These are phyloP conservation scores for Cladophialophora immunda DNA, from an alignment of 2,329 filamentous ascomycete genomes.

Conservation along the genomic window DNA sequence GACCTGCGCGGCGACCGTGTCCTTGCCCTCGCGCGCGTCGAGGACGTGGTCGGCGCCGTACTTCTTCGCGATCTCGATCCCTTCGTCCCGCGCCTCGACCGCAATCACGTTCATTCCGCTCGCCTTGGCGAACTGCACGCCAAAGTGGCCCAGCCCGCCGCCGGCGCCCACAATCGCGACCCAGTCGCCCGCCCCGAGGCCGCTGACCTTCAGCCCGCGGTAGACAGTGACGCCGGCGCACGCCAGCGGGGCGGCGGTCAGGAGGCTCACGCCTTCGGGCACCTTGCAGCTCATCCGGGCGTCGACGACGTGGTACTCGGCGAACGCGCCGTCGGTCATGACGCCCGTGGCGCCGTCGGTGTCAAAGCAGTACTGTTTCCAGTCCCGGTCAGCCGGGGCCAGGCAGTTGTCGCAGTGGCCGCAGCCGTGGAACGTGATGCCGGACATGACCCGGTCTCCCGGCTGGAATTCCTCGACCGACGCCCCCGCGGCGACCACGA, in stretches of 20 bases:
- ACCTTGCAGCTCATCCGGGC: slow-evolving; percentile 55
- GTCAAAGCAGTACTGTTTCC: slow-evolving; percentile 62
- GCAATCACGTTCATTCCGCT: slow-evolving; percentile 62
- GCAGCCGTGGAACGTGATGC: slow-evolving; percentile 62
- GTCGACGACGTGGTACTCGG: slow-evolving; percentile 64
- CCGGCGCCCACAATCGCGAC: slow-evolving; percentile 59
- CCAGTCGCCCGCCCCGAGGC: slow-evolving; percentile 46
- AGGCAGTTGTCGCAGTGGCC: slow-evolving; percentile 61
- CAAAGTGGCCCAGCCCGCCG: slow-evolving; percentile 61
- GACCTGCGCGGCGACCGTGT: slow-evolving; percentile 58
- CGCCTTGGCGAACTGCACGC: slow-evolving; percentile 38
- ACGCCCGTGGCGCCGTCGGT: slow-evolving; percentile 60
- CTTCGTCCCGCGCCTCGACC: slow-evolving; percentile 64
- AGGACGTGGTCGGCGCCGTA: slow-evolving; percentile 62
- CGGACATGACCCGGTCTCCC: slow-evolving; percentile 65
- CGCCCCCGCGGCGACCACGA: slow-evolving; percentile 58
- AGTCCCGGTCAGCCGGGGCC: slow-evolving; percentile 36
- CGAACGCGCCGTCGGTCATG: slow-evolving; percentile 62
- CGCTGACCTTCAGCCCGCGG: slow-evolving; percentile 54
- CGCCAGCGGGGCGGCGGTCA: slow-evolving; percentile 64
- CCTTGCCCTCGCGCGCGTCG: slow-evolving; percentile 58
- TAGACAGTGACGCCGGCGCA: slow-evolving; percentile 65
- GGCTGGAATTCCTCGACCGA: slow-evolving; percentile 51
- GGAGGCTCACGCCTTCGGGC: slow-evolving; percentile 59
- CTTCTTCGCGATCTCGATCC: slow-evolving; percentile 56